Evolutionary conservation across 805 yeast species (phyloP), one percentile per base, ranked within the genome.

Genomic region (Limtongia smithiae): DNA sequence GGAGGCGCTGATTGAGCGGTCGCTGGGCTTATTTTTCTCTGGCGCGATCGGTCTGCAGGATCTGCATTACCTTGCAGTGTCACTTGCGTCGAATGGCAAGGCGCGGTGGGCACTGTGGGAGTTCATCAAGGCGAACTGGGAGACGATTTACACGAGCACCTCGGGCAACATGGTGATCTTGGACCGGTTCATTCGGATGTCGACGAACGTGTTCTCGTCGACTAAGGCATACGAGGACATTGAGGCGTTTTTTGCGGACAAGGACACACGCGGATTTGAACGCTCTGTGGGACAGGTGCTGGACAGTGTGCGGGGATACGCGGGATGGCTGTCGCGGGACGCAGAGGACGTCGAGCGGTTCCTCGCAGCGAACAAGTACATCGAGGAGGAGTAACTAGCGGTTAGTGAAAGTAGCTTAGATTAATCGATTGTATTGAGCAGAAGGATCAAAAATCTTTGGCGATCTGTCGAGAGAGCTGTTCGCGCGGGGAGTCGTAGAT

Each of bases 401-500:
- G 22, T n/a, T 15, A 37, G n/a, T 20, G 41, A n/a, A 8, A 17
- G 14, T 18, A 7, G 6, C 8, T 39, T 14, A 17, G 12, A 30
- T 39, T 17, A 14, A 11, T 21, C n/a, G 7, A 9, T 7, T 6
- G 11, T 39, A 12, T 25, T 25, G 40, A 14, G 12, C 20, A 25
- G 6, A 25, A 9, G 28, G 28, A 9, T 25, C 6, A 9, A 7
- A 25, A 25, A 25, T 25, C 28, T 25, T 25, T 25, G 9, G 65
- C 64, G 55, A 70, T 77, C 37, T 62, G 62, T 44, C 83, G 58
- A 62, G 72, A 69, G 33, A 83, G 63, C 61, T 79, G 80, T 57
- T 83, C 90, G 51, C 77, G 66, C 5, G 74, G 72, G 61, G 72
- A 37, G 4, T 81, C 83, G 60, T 82, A 82, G 1, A 76, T 65